A percentile compares a stretch with the other conserved stretches of the same genome.
These are phyloP conservation scores for Mycena capillaripes DNA, from an alignment of 768 basidiomycete species.

Conservation along the genomic window DNA sequence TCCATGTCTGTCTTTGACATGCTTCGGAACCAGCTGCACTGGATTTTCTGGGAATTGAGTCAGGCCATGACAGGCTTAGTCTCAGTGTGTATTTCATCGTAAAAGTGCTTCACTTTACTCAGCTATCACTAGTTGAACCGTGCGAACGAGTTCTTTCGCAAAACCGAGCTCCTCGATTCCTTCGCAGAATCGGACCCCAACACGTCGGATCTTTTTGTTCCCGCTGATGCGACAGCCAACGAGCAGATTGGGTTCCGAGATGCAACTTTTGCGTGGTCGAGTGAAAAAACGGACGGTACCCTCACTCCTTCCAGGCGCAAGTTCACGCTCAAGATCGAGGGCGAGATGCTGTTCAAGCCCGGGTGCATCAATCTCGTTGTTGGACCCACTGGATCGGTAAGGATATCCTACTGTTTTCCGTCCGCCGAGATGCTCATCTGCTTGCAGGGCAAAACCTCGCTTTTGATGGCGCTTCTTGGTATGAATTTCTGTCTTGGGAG, in stretches of 20 bases:
- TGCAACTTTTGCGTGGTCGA: conserved; percentile 32
- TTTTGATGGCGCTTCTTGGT: conserved; percentile 75
- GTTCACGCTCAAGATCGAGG: conserved; percentile 56
- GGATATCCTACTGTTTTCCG: conserved; percentile 36
- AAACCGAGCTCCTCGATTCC: conserved; percentile 66
- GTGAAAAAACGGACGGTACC: conserved; percentile 35
- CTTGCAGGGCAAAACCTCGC: conserved; percentile 68
- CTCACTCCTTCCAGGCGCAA: conserved; percentile 42
- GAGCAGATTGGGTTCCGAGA: conserved; percentile 33
- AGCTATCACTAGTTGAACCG: conserved; percentile 56
- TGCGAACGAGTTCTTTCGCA: conserved; percentile 54
- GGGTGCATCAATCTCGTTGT: conserved; percentile 58
- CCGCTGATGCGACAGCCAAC: not conserved
- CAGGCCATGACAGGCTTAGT: conserved; percentile 62
- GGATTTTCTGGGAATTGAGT: conserved; percentile 44
- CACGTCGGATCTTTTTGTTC: not conserved
- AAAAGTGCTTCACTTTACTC: too few species aligned
- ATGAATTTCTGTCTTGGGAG: not conserved
- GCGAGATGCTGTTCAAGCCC: conserved; percentile 57
- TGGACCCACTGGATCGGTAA: conserved; percentile 50
- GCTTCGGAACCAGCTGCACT: conserved; percentile 51
- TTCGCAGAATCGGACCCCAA: conserved; percentile 13
- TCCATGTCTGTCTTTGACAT: conserved; percentile 47
- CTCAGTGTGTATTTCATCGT: conserved; percentile 45
- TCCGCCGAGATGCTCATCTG: not conserved